Base-by-base conservation (phyloP, 768 basidiomycete species). In the Crepidotus variabilis region DNA sequence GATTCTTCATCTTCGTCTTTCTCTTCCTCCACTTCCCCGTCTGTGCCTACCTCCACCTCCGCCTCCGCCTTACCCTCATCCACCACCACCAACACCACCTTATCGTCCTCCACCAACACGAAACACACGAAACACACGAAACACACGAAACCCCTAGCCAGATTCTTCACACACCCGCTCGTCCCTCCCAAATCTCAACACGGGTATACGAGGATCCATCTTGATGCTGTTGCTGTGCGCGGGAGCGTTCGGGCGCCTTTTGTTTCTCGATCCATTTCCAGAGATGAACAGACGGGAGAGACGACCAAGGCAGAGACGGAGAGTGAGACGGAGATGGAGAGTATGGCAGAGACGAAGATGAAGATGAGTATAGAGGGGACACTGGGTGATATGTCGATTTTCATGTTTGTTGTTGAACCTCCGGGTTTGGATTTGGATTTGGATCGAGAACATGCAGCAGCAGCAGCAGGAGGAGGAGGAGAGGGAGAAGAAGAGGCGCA, bases 301-400 rank as follows among this genome's bases (percentile, higher is more conserved):
- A n/a, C n/a, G n/a, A n/a, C n/a, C n/a, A n/a, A n/a, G n/a, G n/a
- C n/a, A n/a, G 28, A 4, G 28, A 8, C 28, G 3, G 28, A 3
- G 28, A 28, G 4, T 28, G 5, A 43, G 39, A 3, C 39, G 39
- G 13, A 20, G 14, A 43, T 5, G 39, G 39, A 20, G 18, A 43
- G 2, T 3, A 11, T 5, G 39, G 11, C 14, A 14, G 18, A 43
- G 39, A 43, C 51, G 49, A 52, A 43, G 33, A 43, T 39, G 33
- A 51, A 23, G 22, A 20, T 50, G 9, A 32, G 24, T 18, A 7
- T 62, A 20, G 35, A 60, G 39, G 57, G 65, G 32, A 59, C 39
- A 6, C 46, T 82, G 10, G 60, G 63, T 9, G 88, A 90, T 47
- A 10, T 88, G 1, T 86, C 87, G 14, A 63, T 82, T 9, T 86